Evolutionary conservation across 2,329 filamentous ascomycete genomes (phyloP).

Genomic region (Xylariales sp.): DNA sequence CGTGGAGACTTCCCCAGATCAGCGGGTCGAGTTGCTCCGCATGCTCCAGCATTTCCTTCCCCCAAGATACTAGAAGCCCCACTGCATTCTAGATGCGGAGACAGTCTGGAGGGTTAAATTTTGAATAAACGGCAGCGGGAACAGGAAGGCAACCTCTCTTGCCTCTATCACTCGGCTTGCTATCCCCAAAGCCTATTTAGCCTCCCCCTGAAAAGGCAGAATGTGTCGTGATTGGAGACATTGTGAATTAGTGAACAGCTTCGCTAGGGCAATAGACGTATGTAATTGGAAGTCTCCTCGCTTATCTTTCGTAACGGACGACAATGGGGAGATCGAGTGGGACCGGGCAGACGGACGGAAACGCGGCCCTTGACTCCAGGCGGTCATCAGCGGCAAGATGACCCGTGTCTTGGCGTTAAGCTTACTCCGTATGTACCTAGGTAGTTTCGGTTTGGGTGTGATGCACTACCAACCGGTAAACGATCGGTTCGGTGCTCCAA

Average conservation of each 20-base stretch:
- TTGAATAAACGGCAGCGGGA: not conserved
- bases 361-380: constrained; percentile 2
- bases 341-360: not conserved
- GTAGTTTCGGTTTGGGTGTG: not conserved
- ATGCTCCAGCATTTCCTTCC: not conserved
- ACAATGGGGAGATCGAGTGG: not conserved
- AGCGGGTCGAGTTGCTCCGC: constrained; percentile 3
- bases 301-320: not conserved
- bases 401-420: not conserved
- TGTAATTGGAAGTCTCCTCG: not conserved
- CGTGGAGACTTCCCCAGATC: constrained; percentile 6
- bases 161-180: not conserved
- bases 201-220: too few relatives aligned
- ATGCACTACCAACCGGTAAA: not conserved
- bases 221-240: too few relatives aligned
- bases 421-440: not conserved
- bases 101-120: not conserved
- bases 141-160: not conserved
- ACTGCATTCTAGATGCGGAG: not conserved
- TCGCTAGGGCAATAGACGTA: too few relatives aligned
- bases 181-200: too few relatives aligned
- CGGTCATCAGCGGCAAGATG: not conserved
- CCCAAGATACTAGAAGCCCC: not conserved
- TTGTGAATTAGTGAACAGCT: too few relatives aligned
- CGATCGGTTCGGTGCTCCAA: too few relatives aligned